Percentiles rank a stretch among this genome's conserved stretches.
Conservation (phyloP, 441 rosid species). For the Breynia disticha region DNA sequence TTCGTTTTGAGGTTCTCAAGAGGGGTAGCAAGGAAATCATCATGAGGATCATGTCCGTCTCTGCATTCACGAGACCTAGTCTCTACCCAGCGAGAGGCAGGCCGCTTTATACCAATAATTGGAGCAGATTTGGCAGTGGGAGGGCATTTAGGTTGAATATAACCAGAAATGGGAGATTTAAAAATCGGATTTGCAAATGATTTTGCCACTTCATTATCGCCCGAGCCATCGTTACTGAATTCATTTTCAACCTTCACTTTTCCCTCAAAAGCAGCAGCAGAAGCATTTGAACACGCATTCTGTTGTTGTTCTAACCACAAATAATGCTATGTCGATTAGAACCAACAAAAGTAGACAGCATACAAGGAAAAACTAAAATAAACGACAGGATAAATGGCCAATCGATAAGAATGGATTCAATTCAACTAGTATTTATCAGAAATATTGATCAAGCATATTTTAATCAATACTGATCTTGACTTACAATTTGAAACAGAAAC, state of each 20-base stretch:
- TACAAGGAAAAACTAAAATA: too few species aligned
- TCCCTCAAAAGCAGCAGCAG: slow-evolving; percentile 15
- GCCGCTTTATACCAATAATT: slow-evolving; percentile 46
- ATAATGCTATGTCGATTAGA: too few species aligned
- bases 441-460: too few species aligned
- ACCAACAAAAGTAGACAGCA: too few species aligned
- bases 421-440: too few species aligned
- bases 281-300: slow-evolving; percentile 17
- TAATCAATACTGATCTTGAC: too few species aligned
- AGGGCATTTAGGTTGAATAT: slow-evolving; percentile 20
- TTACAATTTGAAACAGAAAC: too few species aligned
- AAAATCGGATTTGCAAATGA: slow-evolving; percentile 24
- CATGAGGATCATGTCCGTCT: slow-evolving; percentile 67
- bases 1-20: slow-evolving; percentile 48
- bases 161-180: slow-evolving; percentile 20
- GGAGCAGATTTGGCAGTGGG: slow-evolving; percentile 31
- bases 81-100: slow-evolving; percentile 68
- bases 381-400: too few species aligned
- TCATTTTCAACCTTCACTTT: slow-evolving; percentile 31
- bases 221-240: slow-evolving; percentile 19
- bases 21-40: slow-evolving; percentile 88
- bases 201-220: slow-evolving; percentile 27
- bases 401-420: too few species aligned
- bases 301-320: slow-evolving; percentile 1
- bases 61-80: slow-evolving; percentile 52